Evolutionary conservation across 1,139 yeast genomes (phyloP), one percentile per base, ranked within the genome.

Genomic region (Sugiyamaella sp.): DNA sequence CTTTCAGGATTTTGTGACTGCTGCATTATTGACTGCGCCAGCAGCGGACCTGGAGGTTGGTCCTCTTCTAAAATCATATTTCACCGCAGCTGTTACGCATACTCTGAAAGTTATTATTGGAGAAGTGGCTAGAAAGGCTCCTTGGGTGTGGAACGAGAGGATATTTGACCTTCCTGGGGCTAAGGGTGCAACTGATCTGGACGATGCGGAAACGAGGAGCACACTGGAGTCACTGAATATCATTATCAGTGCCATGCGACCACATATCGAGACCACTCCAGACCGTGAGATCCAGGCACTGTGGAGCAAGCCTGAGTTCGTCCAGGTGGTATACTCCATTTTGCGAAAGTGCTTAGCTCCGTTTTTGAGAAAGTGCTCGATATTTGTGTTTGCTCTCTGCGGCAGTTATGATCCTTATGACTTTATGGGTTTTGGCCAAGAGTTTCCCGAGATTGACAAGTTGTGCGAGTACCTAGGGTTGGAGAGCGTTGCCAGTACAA

Each of bases 281-380:
- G 45, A 39, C 37, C 3, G 27, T 5, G 19, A 16, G 10, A 43
- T 56, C 6, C 44, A 50, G 4, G 57, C 56, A 8, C 39, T 59
- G n/a, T 59, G 62, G 64, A 57, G 52, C 41, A 59, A 55, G 27
- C 57, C 60, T 8, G 52, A 48, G 12, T 62, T 62, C 37, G 49
- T 53, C 14, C 54, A 67, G 39, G 72, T 80, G 0, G 61, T 84
- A 1, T 82, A 77, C 62, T 74, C 86, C 0, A 76, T 86, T 80
- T 53, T 85, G 42, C 67, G 79, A 14, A 82, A 82, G 63, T 70
- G 84, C 0, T 69, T 78, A 4, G 80, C 87, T 0, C 89, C 91
- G 14, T 87, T 86, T 60, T 72, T 89, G 58, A 77, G 97, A 60
- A 80, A 84, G 60, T 75, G 82, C 4, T 80, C 89, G 1, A 80